Evolutionary conservation across 805 yeast species (phyloP).

Genomic region (Suhomyces pyralidae): DNA sequence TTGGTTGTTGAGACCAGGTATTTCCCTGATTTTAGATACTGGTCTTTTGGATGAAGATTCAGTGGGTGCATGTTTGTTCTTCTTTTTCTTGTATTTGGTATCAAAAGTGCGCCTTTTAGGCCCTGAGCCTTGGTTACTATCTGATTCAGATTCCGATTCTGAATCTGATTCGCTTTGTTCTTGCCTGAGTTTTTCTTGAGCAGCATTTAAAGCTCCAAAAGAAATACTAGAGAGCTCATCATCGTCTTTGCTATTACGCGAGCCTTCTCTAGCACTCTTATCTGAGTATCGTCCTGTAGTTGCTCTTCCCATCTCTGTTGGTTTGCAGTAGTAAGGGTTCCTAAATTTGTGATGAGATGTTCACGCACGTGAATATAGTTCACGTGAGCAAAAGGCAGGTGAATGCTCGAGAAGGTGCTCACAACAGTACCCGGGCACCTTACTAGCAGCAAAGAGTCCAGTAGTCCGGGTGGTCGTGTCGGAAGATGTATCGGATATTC

Average conservation of each 20-base stretch:
- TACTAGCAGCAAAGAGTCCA: neutral
- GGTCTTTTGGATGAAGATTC: slow-evolving; percentile 73
- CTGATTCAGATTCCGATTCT: slow-evolving; percentile 7
- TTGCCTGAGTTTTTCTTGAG: slow-evolving; percentile 38
- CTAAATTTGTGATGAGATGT: slow-evolving; percentile 1
- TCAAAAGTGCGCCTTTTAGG: slow-evolving; percentile 1
- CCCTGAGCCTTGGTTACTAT: neutral
- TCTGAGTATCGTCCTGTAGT: neutral
- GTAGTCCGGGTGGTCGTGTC: neutral
- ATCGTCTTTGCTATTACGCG: slow-evolving; percentile 21
- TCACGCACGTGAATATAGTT: neutral
- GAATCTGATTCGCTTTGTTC: slow-evolving; percentile 13
- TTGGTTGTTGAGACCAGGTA: slow-evolving; percentile 59
- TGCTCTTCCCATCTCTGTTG: neutral
- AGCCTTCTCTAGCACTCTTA: neutral
- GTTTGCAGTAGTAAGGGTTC: neutral
- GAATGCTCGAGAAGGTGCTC: neutral
- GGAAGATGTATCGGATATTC: neutral
- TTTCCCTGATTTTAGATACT: slow-evolving; percentile 66
- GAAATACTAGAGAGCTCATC: slow-evolving; percentile 55
- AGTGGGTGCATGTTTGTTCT: slow-evolving; percentile 81
- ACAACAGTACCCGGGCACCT: neutral
- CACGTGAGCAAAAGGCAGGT: neutral
- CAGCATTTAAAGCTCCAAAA: slow-evolving; percentile 61
- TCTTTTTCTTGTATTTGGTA: slow-evolving; percentile 17